Evolutionary conservation across 164 flowering plant genomes (phyloP), one percentile per base, ranked within the genome.

Genomic region (Magnolia kwangsiensis): DNA sequence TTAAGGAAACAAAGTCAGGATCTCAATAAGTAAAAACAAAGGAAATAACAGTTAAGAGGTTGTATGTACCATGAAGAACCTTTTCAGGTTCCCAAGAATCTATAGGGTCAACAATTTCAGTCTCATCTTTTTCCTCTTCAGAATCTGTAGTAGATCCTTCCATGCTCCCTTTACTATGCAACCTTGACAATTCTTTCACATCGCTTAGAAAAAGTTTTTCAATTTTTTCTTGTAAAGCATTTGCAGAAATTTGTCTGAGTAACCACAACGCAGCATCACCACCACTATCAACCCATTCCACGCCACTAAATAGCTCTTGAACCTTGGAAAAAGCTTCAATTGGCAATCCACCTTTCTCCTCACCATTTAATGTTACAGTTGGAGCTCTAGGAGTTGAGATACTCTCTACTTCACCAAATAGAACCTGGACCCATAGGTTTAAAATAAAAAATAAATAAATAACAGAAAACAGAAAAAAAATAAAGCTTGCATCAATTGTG

Each of bases 261-360:
- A 96, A 80, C 99, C 99, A 96, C 78, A 94, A 78, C 70, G 99
- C 87, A 81, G 98, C 96, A 89, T 94, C 99, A 68, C 93, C 97
- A 81, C 82, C 81, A 67, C 79, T 82, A 78, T 96, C 99, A 78
- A 86, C 88, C 99, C 97, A 96, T 51, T 96, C 98, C 77, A 84
- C 91, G 75, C 87, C 97, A 88, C 86, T 92, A 72, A 96, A 96
- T 72, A 96, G 97, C 81, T 96, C 99, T 82, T 94, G 99, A 77
- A 94, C 99, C 86, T 88, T 87, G 10, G 98, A 91, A 84, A 96
- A 96, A 68, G 99, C 99, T 88, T 96, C 98, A 77, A 96, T 89
- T 7, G 98, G 99, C 84, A 96, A 79, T 74, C 99, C 99, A 63
- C 99, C 98, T 85, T 87, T 90, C 83, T 93, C 98, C 80, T 92